phyloP scores from a whole-genome alignment of 768 basidiomycete genomes.

The Auriculariales sp. region DNA sequence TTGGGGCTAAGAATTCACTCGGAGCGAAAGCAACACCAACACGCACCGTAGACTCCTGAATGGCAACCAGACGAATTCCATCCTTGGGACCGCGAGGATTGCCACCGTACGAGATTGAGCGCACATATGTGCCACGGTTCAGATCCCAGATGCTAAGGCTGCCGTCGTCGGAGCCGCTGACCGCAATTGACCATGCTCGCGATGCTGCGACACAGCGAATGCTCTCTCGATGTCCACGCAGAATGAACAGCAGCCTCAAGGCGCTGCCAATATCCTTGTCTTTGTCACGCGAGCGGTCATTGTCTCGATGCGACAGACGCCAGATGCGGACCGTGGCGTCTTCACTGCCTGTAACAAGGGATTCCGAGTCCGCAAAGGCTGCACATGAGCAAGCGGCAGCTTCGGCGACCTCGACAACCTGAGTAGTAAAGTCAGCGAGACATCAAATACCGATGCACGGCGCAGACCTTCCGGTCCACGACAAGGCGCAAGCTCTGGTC shows the following conservation, averaged over 20 bases:
- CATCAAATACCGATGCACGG: not conserved
- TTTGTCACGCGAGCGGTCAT: constrained; percentile 11
- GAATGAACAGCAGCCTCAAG: constrained; percentile 46
- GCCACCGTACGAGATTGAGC: constrained; percentile 59
- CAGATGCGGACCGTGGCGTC: constrained; percentile 78
- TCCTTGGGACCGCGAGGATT: constrained; percentile 12
- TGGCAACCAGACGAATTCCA: constrained; percentile 47
- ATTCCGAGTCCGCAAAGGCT: constrained; percentile 56
- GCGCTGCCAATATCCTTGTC: constrained; percentile 15
- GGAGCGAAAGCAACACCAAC: not conserved
- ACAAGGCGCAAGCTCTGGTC: constrained; percentile 37
- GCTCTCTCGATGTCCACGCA: constrained; percentile 64
- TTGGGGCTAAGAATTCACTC: constrained; percentile 1
- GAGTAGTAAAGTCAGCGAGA: constrained; percentile 4
- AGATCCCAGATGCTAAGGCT: constrained; percentile 84
- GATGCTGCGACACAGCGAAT: constrained; percentile 60
- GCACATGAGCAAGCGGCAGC: constrained; percentile 59
- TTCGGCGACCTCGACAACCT: constrained; percentile 71
- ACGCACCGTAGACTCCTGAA: constrained; percentile 80
- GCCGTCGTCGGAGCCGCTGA: constrained; percentile 78
- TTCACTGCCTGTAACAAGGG: constrained; percentile 65
- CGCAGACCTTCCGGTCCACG: constrained; percentile 43
- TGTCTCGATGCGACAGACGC: constrained; percentile 36
- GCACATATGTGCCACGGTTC: constrained; percentile 66
- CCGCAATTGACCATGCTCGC: constrained; percentile 64